Evolutionary conservation across 176 grass and related monocot genomes (phyloP), one percentile per base, ranked within the genome.

Genomic region (Pontederia crassipes): DNA sequence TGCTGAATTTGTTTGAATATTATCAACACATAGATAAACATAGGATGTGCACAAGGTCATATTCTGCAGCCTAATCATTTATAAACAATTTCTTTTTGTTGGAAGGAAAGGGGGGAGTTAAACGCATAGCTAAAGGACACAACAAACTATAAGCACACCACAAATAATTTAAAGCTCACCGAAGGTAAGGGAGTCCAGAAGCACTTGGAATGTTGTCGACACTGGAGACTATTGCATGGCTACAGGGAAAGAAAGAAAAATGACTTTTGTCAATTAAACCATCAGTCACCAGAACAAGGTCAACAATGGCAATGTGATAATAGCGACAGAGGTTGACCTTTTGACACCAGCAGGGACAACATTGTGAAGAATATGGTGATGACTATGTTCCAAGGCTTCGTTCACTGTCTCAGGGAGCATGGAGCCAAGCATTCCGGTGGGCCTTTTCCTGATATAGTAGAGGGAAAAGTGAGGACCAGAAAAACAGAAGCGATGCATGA

Each of bases 331-430:
- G 66, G 57, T 72, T 28, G 10, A 97, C 93, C 93, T 97, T 79
- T 74, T 91, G 63, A 78, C 79, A 74, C 78, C 67, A 46, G 81
- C 63, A 4, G 84, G 77, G 66, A 85, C 77, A 52, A 82, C 80
- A 58, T 77, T 88, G 62, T 91, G 93, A 59, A 97, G 81, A 77
- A 97, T 76, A 54, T 97, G 93, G 83, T 97, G 93, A 83, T 85
- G 82, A 64, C 87, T 65, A 76, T 88, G 84, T 46, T 97, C 92
- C 63, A 91, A 85, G 67, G 87, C 87, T 51, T 88, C 84, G 45
- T 69, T 77, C 66, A 97, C 68, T 59, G 87, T 79, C 64, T 81
- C 87, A 60, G 92, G 86, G 67, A 96, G 87, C 68, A 96, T 78
- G 28, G 92, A 91, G 47, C 84, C 62, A 52, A 97, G 61, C 54